Evolutionary conservation across 1,284 basidiomycete genomes (phyloP), one percentile per base, ranked within the genome.

Genomic region (Chondrostereum purpureum): DNA sequence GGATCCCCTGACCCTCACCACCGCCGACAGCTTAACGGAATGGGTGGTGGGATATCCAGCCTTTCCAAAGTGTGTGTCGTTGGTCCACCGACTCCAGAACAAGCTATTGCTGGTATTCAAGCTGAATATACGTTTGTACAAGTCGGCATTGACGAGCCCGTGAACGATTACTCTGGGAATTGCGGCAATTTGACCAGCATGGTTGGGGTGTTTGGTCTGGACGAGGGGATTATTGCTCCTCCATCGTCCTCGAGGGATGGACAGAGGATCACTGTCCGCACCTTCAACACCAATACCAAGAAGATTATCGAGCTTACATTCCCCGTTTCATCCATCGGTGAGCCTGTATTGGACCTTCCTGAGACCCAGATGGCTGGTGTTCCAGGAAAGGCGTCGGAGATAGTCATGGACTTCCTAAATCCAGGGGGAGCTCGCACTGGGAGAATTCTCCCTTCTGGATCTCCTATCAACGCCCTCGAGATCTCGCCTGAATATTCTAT

Each of bases 31-130:
- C 73, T 92, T 16, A 83, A 91, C 54, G 89, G 83, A 4, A 85
- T 86, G 81, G 89, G 89, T 6, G 88, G 89, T 3, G 89, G 89
- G 2, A 68, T 87, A 23, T 84, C 80, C 4, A 87, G 83, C 43
- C 72, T 89, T 4, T 88, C 84, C 41, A 92, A 92, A 59, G 77
- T 88, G n/a, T 81, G 79, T 51, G 73, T 92, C 22, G 77, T 92
- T 2, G 76, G 73, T 3, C 50, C 66, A 33, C 68, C 77, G 11
- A 66, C 72, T 0, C 55, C 61, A 1, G 57, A 59, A 10, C 68
- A 69, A 39, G 55, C 54, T 39, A 59, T 58, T 2, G 48, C 65
- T 23, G 73, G 71, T 11, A 65, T 78, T 17, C 75, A 81, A 36
- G 72, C 75, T 34, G 77, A 79, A 51, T 86, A 84, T 56, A 84